Evolutionary conservation across 129 eudicot species (phyloP).

Genomic region (Flaveria sonorensis): DNA sequence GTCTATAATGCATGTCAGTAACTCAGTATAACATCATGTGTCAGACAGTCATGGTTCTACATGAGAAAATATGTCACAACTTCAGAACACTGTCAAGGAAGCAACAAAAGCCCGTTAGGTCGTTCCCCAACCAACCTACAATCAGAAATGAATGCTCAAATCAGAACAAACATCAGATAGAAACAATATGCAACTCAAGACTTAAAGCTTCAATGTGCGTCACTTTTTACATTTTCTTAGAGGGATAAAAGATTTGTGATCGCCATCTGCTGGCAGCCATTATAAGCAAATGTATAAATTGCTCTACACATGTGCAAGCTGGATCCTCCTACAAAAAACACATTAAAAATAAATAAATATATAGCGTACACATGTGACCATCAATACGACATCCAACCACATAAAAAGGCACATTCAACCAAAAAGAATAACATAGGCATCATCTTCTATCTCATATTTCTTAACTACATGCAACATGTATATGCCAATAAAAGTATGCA

Average conservation of each 20-base stretch:
- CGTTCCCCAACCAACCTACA: conserved; percentile 48
- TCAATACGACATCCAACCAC: conserved; percentile 26
- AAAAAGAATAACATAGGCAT: not conserved
- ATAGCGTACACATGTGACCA: conserved; percentile 21
- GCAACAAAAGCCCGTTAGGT: conserved; percentile 33
- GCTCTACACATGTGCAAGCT: conserved; percentile 34
- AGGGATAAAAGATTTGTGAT: conserved; percentile 16
- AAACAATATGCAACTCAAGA: conserved; percentile 35
- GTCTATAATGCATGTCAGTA: conserved; percentile 18
- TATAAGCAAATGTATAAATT: conserved; percentile 36
- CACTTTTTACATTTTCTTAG: conserved; percentile 26
- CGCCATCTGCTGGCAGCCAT: conserved; percentile 37
- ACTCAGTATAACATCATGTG: conserved; percentile 18
- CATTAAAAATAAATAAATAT: conserved; percentile 38
- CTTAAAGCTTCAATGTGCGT: conserved; percentile 24
- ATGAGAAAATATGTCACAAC: conserved; percentile 29
- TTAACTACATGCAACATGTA: conserved; percentile 32
- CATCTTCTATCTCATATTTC: conserved; percentile 15
- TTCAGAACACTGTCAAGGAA: conserved; percentile 35
- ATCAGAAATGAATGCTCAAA: conserved; percentile 44
- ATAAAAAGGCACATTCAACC: conserved; percentile 27
- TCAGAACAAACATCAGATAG: conserved; percentile 38
- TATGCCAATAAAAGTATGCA: not conserved
- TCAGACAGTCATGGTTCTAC: conserved; percentile 17
- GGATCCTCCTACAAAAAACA: conserved; percentile 46